Evolutionary conservation across 106 monocot species (phyloP).

Genomic region (Allium fistulosum): DNA sequence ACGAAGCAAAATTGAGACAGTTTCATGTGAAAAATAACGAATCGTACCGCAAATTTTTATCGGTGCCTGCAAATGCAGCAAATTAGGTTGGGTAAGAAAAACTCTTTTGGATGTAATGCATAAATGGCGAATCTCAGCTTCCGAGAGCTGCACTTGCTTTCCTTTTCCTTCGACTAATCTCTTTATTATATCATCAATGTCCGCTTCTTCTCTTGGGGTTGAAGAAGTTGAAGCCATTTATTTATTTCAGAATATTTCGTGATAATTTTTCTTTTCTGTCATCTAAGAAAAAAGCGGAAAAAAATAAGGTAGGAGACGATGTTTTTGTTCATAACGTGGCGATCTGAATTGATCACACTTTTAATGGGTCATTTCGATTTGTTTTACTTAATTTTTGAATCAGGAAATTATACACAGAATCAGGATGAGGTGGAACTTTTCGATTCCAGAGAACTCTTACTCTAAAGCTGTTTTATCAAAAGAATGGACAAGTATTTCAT

Average conservation of each 20-base stretch:
- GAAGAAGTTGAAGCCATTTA: not conserved
- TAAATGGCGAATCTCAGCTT: slow-evolving; percentile 18
- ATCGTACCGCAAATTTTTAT: slow-evolving; percentile 18
- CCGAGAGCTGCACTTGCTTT: slow-evolving; percentile 25
- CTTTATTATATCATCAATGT: slow-evolving; percentile 12
- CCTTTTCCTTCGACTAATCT: slow-evolving; percentile 16
- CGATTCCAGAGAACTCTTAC: too few species aligned
- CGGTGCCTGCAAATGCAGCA: slow-evolving; percentile 14
- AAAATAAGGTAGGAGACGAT: not conserved
- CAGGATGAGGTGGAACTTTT: too few species aligned
- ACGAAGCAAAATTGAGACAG: too few species aligned
- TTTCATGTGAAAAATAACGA: too few species aligned
- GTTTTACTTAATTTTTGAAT: too few species aligned
- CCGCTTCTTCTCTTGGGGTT: not conserved
- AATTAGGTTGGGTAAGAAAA: slow-evolving; percentile 20
- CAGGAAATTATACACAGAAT: too few species aligned
- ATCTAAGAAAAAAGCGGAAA: not conserved
- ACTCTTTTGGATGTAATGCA: slow-evolving; percentile 9
- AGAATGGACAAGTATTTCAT: too few species aligned
- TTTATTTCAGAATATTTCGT: not conserved
- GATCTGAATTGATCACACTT: too few species aligned
- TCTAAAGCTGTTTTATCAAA: too few species aligned
- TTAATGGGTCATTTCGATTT: too few species aligned
- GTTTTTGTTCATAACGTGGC: not conserved
- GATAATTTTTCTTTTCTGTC: not conserved